These are phyloP conservation scores for Saccharomycopsis sp. DNA, from an alignment of 805 yeast genomes.

Conservation along the genomic window DNA sequence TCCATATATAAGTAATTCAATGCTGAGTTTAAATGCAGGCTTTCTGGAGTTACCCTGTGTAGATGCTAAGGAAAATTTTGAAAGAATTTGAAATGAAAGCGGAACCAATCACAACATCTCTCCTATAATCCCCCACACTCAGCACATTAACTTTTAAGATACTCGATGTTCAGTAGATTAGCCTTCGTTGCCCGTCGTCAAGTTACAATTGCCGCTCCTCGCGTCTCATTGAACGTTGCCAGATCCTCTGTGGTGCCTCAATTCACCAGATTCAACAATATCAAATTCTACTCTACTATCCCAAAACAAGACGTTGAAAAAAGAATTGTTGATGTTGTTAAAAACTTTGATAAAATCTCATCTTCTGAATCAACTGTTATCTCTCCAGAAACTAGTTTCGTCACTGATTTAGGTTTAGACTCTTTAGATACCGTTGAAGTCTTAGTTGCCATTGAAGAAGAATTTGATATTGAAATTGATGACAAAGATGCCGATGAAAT, in stretches of 20 bases:
- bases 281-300: conserved; percentile 11
- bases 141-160: too few relatives aligned
- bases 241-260: too few relatives aligned
- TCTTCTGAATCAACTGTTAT: conserved; percentile 18
- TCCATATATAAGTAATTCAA: too few relatives aligned
- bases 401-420: conserved; percentile 58
- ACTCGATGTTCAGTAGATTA: too few relatives aligned
- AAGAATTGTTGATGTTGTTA: conserved; percentile 52
- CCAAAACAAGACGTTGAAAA: conserved; percentile 20
- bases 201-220: background rate
- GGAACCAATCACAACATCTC: too few relatives aligned
- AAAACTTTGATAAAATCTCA: conserved; percentile 50
- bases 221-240: background rate
- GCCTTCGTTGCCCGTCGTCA: background rate
- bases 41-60: too few relatives aligned
- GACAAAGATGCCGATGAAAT: conserved; percentile 81
- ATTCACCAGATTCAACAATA: too few relatives aligned
- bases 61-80: too few relatives aligned
- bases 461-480: conserved; percentile 56
- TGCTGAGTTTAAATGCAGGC: too few relatives aligned
- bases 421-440: conserved; percentile 67
- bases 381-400: conserved; percentile 38
- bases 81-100: too few relatives aligned
- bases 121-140: too few relatives aligned
- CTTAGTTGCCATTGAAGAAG: conserved; percentile 62